These are phyloP conservation scores for Asterella californica DNA, from an alignment of 225 moss, liverwort and hornwort genomes.

Conservation along the genomic window DNA sequence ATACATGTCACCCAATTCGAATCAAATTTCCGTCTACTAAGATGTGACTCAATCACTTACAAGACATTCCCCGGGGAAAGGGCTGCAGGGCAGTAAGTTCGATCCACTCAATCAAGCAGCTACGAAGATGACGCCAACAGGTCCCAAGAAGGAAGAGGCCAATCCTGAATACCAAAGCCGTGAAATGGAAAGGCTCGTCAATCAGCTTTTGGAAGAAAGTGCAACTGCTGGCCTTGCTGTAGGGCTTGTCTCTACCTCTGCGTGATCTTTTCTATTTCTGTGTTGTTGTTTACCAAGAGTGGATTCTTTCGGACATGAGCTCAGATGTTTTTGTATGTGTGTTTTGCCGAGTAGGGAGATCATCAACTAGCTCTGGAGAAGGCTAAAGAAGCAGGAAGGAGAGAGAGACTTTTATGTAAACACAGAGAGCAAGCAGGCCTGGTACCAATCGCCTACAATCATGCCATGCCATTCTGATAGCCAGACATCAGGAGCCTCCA, in stretches of 20 bases:
- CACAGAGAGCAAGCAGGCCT: slow-evolving; percentile 66
- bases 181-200: slow-evolving; percentile 66
- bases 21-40: not conserved
- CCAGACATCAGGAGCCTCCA: not conserved
- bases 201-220: slow-evolving; percentile 84
- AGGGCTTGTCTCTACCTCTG: slow-evolving; percentile 8
- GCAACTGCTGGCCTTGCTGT: slow-evolving; percentile 64
- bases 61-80: not conserved
- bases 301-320: not conserved
- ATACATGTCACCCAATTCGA: not conserved
- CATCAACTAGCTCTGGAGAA: slow-evolving; percentile 70
- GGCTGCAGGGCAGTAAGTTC: slow-evolving; percentile 61
- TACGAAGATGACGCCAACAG: slow-evolving; percentile 28
- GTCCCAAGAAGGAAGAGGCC: slow-evolving; percentile 54
- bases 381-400: slow-evolving; percentile 79
- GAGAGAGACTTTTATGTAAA: slow-evolving; percentile 71
- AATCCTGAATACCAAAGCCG: slow-evolving; percentile 64
- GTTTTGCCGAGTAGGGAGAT: slow-evolving; percentile 49
- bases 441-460: slow-evolving; percentile 55
- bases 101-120: slow-evolving; percentile 73
- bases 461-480: not conserved
- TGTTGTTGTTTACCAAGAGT: not conserved
- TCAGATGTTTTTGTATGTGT: not conserved
- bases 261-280: not conserved
- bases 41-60: not conserved